A percentile compares a stretch with the other conserved stretches of the same genome.
phyloP scores from a whole-genome alignment of 2,329 filamentous ascomycete species.

The Didymella pomorum region DNA sequence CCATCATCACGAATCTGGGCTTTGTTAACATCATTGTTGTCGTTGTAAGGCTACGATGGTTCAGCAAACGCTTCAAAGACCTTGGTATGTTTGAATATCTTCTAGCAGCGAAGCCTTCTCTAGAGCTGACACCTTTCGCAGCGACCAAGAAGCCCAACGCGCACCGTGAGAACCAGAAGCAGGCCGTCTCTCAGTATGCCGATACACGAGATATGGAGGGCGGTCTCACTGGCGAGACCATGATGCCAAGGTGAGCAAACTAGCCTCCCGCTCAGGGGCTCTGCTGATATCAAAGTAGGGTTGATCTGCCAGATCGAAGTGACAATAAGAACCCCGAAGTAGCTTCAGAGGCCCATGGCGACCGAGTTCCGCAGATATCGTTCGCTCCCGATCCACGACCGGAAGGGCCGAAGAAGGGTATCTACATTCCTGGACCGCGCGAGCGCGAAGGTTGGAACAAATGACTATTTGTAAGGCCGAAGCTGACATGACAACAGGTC shows the following conservation, averaged over 20 bases:
- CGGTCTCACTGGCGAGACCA: constrained; percentile 15
- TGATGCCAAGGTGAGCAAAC: neutral
- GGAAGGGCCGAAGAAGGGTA: neutral
- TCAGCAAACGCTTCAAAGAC: constrained; percentile 56
- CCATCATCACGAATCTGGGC: constrained; percentile 58
- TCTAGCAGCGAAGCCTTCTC: too few species aligned
- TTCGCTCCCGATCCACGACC: neutral
- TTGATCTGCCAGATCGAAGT: too few species aligned
- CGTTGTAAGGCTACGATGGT: constrained; percentile 59
- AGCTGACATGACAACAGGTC: neutral
- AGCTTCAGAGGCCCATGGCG: neutral
- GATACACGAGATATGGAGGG: constrained; percentile 14
- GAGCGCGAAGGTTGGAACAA: constrained; percentile 1
- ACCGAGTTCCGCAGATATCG: neutral
- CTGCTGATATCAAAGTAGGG: neutral
- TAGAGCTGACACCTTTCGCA: neutral
- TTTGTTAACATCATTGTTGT: constrained; percentile 62
- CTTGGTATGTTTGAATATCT: constrained; percentile 29
- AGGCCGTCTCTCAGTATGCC: neutral
- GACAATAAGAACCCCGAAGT: neutral
- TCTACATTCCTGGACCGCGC: constrained; percentile 4
- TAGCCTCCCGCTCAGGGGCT: neutral
- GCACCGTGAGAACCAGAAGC: neutral
- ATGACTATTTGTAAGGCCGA: neutral
- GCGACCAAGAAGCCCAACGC: neutral